phyloP scores from a whole-genome alignment of 73 alveolate species.

The Paramecium primaurelia region DNA sequence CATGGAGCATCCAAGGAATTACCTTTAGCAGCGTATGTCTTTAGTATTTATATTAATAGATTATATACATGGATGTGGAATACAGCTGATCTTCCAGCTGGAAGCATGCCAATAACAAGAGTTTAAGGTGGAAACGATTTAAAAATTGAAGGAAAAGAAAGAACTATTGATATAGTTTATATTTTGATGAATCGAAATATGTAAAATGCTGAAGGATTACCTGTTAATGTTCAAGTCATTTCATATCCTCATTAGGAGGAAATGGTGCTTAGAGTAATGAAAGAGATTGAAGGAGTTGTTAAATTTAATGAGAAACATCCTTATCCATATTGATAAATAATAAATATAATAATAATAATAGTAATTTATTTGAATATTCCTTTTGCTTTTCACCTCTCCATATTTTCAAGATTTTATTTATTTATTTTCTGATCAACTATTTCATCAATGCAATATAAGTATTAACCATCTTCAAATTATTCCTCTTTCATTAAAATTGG shows the following conservation, averaged over 20 bases:
- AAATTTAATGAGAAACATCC: slow-evolving; percentile 38
- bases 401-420: not conserved
- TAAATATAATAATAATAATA: not conserved
- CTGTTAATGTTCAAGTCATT: slow-evolving; percentile 73
- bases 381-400: not conserved
- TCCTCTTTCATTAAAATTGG: not conserved
- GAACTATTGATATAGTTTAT: not conserved
- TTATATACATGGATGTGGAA: slow-evolving; percentile 64
- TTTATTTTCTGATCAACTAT: slow-evolving; percentile 6
- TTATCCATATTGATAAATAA: slow-evolving; percentile 4
- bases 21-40: slow-evolving; percentile 48
- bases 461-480: not conserved
- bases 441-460: not conserved
- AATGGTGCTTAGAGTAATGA: slow-evolving; percentile 69
- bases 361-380: not conserved
- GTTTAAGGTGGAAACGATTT: slow-evolving; percentile 17
- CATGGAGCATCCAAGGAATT: slow-evolving; percentile 41
- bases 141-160: not conserved
- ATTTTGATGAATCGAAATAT: slow-evolving; percentile 25
- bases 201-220: slow-evolving; percentile 75
- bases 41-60: not conserved
- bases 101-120: slow-evolving; percentile 36
- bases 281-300: slow-evolving; percentile 62
- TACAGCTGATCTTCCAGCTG: slow-evolving; percentile 53
- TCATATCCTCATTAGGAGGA: slow-evolving; percentile 72